Evolutionary conservation across 345 rosid species (phyloP), one percentile per base, ranked within the genome.

Genomic region (Lenwebbia sp.): DNA sequence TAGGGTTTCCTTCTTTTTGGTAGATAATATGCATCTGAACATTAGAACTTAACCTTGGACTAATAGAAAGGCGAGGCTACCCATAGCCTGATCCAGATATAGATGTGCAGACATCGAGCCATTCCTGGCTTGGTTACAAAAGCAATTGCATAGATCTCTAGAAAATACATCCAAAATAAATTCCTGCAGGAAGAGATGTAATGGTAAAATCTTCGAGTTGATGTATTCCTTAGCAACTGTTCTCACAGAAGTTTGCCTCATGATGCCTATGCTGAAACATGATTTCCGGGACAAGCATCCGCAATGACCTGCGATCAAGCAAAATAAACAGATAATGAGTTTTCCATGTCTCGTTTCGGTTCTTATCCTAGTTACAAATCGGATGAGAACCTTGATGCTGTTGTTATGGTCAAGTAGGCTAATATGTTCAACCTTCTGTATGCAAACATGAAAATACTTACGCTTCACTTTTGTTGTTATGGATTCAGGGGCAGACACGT

Each of bases 401-500:
- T 17, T 53, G 54, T 70, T 70, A 19, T 33, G 81, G 47, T 19
- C 26, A 70, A 37, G 81, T 70, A 47, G 81, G 81, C 4, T 37
- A 70, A 11, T 70, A 21, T 37, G 81, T 70, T 44, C 81, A 70
- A 21, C 47, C 81, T 70, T 4, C 60, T 37, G 25, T 37, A 70
- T 70, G 81, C 81, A 70, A 70, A 19, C 47, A 9, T 37, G 81
- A 70, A 37, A 5, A 70, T 70, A 70, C 81, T 70, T 70, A 70
- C 22, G 47, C 47, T 37, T 70, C 47, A 33, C 81, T 70, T 70
- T 70, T 70, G 81, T 70, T 52, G 40, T 86, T n/a, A 62, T 44
- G 54, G 82, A 47, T 90, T 90, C 89, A 97, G 99, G 92, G 88
- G 91, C 90, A 89, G 90, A 82, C 94, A 90, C 86, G 99, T 97